Conservation (phyloP, 2,329 filamentous ascomycete genomes). For the Stagonosporopsis cucurbitacearum region DNA sequence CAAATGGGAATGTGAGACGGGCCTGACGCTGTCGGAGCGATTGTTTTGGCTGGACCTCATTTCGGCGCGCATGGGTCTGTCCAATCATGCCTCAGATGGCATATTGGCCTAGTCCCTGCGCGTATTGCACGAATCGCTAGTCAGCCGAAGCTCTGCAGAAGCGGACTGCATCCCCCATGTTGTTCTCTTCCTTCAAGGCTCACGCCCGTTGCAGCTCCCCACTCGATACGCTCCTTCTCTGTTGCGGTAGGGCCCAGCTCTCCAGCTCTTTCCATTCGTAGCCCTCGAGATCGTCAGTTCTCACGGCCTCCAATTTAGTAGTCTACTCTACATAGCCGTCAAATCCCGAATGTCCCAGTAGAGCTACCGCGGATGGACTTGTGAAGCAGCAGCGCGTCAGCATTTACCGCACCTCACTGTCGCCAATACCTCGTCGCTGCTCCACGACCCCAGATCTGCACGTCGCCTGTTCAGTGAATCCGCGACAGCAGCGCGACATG, state of each 20-base stretch:
- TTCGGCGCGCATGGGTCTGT: conserved; percentile 28
- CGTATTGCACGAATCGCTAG: conserved; percentile 24
- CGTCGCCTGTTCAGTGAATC: conserved; percentile 12
- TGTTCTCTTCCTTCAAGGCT: conserved; percentile 38
- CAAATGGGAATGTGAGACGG: conserved; percentile 21
- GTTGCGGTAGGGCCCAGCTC: conserved; percentile 37
- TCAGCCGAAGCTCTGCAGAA: conserved; percentile 17
- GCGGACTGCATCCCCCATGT: conserved; percentile 33
- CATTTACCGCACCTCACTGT: conserved; percentile 28
- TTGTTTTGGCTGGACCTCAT: conserved; percentile 42
- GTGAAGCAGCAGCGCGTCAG: conserved; percentile 41
- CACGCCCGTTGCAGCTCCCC: conserved; percentile 44
- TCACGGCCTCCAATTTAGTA: conserved; percentile 26
- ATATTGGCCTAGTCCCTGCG: conserved; percentile 28
- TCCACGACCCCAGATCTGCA: conserved; percentile 21
- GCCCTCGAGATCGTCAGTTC: conserved; percentile 26
- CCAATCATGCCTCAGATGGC: conserved; percentile 31
- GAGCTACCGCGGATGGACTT: conserved; percentile 40
- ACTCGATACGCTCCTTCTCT: conserved; percentile 47
- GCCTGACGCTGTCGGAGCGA: conserved; percentile 25
- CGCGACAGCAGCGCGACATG: conserved; percentile 17
- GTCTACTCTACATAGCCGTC: conserved; percentile 22
- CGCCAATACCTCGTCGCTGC: conserved; percentile 22
- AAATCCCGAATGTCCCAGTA: conserved; percentile 10
- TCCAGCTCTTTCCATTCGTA: conserved; percentile 34